A percentile compares a stretch with the other conserved stretches of the same genome.
phyloP scores from a whole-genome alignment of 2,329 filamentous ascomycete species.

The Knoxdaviesia capensis region DNA sequence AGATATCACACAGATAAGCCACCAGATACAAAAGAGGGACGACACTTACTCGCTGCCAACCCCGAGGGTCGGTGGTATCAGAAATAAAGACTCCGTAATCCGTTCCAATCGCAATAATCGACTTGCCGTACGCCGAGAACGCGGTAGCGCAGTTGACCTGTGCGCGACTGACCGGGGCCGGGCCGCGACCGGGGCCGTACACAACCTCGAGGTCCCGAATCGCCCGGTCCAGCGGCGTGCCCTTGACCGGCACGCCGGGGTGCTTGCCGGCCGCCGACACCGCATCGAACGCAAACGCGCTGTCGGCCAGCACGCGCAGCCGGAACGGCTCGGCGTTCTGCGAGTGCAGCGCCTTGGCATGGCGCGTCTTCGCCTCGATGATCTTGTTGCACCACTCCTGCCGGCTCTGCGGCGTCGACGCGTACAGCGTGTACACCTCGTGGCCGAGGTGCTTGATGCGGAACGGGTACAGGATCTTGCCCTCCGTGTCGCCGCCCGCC shows the following conservation, averaged over 20 bases:
- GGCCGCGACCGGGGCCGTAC: conserved; percentile 50
- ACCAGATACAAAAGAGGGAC: neutral
- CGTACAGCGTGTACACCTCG: conserved; percentile 81
- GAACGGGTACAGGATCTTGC: conserved; percentile 83
- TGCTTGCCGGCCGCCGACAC: conserved; percentile 37
- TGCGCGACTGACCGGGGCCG: conserved; percentile 62
- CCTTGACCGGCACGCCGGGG: conserved; percentile 56
- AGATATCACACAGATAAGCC: neutral
- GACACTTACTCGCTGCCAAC: conserved; percentile 62
- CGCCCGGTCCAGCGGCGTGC: conserved; percentile 78
- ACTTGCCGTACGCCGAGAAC: conserved; percentile 66
- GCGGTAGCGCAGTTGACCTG: conserved; percentile 84
- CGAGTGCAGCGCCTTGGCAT: conserved; percentile 69
- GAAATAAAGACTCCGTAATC: conserved; percentile 87
- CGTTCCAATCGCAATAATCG: conserved; percentile 84
- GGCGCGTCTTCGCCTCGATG: conserved; percentile 81
- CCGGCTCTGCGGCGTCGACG: conserved; percentile 52
- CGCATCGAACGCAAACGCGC: conserved; percentile 66
- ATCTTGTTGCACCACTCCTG: conserved; percentile 88
- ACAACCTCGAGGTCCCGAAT: conserved; percentile 72
- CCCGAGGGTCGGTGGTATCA: conserved; percentile 71
- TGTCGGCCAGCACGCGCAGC: conserved; percentile 77
- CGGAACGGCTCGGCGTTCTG: conserved; percentile 95
- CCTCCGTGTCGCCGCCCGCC: conserved; percentile 37
- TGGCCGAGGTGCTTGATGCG: conserved; percentile 88